phyloP scores from a whole-genome alignment of 257 asterid genomes.

The Hygrophila difformis region DNA sequence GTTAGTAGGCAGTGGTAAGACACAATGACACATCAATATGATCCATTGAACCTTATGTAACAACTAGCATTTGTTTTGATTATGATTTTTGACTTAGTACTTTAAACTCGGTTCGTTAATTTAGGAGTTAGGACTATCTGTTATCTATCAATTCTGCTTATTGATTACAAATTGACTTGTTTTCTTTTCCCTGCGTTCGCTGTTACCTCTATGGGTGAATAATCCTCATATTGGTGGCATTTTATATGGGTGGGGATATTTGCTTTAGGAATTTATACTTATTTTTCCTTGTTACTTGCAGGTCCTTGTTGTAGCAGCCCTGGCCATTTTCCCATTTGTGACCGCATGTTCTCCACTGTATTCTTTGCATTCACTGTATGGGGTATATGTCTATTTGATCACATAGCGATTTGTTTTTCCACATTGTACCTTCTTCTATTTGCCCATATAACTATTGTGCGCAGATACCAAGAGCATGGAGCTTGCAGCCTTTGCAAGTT shows the following conservation, averaged over 20 bases:
- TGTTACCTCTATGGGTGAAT: too few species aligned
- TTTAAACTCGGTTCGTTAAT: background rate
- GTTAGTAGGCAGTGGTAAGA: too few species aligned
- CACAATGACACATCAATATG: too few species aligned
- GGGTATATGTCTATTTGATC: slow-evolving; percentile 44
- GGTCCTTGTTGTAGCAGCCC: slow-evolving; percentile 8
- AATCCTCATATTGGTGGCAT: too few species aligned
- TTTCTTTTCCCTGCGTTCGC: too few species aligned
- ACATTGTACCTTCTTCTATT: slow-evolving; percentile 12
- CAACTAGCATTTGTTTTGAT: too few species aligned
- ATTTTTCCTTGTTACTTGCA: background rate
- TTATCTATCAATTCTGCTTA: too few species aligned
- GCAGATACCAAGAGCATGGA: slow-evolving; percentile 98
- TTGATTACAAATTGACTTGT: too few species aligned
- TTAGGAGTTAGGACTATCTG: too few species aligned
- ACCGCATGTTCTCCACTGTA: slow-evolving; percentile 32
- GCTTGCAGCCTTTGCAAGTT: slow-evolving; percentile 71
- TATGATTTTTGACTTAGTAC: background rate
- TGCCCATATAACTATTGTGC: slow-evolving; percentile 16
- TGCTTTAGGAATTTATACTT: too few species aligned
- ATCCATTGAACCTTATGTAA: too few species aligned
- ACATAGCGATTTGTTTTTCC: slow-evolving; percentile 2
- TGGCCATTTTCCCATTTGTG: slow-evolving; percentile 5
- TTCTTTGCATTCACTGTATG: slow-evolving; percentile 69
- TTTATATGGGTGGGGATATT: too few species aligned